phyloP scores from a whole-genome alignment of 257 asterid genomes.

The Jasminum sambac region DNA sequence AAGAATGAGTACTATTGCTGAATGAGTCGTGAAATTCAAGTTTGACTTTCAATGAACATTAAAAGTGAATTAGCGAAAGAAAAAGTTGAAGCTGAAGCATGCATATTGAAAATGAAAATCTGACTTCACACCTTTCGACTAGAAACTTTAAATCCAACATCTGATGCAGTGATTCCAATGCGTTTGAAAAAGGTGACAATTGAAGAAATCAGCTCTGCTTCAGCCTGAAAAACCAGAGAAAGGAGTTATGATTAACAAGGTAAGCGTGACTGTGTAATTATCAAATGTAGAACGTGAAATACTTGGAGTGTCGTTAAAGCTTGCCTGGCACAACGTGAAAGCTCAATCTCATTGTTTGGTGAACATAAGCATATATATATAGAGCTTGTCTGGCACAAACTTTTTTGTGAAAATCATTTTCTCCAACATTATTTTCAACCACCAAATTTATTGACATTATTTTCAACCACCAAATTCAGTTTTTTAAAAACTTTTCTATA shows the following conservation, averaged over 20 bases:
- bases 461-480: no score
- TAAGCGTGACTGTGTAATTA: background rate
- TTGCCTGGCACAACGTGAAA: background rate
- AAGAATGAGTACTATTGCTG: no score
- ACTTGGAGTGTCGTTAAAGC: background rate
- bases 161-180: conserved; percentile 90
- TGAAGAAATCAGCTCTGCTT: conserved; percentile 91
- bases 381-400: no score
- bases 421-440: no score
- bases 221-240: conserved; percentile 57
- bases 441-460: no score
- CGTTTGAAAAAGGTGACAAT: conserved; percentile 91
- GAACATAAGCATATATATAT: no score
- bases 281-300: background rate
- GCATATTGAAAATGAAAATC: background rate
- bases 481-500: no score
- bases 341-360: no score
- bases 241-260: background rate
- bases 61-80: no score
- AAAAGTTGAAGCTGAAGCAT: background rate
- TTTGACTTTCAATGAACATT: no score
- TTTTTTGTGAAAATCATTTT: no score
- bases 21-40: no score
- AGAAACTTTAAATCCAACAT: conserved; percentile 93
- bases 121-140: conserved; percentile 75